Conservation (phyloP, 306 rosid genomes). For the Mimosa bimucronata region DNA sequence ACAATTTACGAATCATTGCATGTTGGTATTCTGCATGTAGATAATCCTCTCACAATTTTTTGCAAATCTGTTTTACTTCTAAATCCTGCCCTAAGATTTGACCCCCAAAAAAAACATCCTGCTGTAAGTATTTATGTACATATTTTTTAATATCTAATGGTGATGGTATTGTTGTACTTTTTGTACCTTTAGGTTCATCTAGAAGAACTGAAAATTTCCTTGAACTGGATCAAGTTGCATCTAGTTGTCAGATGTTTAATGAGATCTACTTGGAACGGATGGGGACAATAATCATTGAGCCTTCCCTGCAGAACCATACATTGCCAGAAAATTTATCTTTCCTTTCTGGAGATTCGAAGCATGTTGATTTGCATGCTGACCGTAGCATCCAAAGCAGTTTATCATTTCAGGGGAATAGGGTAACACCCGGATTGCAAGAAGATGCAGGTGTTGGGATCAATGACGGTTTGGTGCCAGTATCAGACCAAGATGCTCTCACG, state of each 20-base stretch:
- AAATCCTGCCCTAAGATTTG: too few relatives aligned
- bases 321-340: slow-evolving; percentile 42
- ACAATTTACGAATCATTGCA: slow-evolving; percentile 25
- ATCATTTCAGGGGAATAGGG: slow-evolving; percentile 36
- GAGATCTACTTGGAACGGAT: slow-evolving; percentile 60
- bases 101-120: too few relatives aligned
- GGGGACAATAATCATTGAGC: slow-evolving; percentile 47
- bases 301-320: slow-evolving; percentile 40
- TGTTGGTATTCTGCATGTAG: neutral
- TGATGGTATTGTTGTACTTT: slow-evolving; percentile 19
- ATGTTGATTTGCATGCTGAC: slow-evolving; percentile 40
- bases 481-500: slow-evolving; percentile 38
- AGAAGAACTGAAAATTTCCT: slow-evolving; percentile 81
- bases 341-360: slow-evolving; percentile 47
- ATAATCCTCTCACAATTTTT: neutral
- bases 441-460: slow-evolving; percentile 35
- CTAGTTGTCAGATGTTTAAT: slow-evolving; percentile 52
- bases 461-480: slow-evolving; percentile 36
- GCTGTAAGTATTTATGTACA: neutral
- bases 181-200: slow-evolving; percentile 68
- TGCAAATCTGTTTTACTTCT: slow-evolving; percentile 23
- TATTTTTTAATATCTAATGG: slow-evolving; percentile 20
- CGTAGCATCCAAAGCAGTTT: slow-evolving; percentile 29
- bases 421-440: slow-evolving; percentile 32
- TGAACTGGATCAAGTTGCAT: slow-evolving; percentile 72